Conservation (phyloP, 106 monocot genomes). For the Allium fistulosum region DNA sequence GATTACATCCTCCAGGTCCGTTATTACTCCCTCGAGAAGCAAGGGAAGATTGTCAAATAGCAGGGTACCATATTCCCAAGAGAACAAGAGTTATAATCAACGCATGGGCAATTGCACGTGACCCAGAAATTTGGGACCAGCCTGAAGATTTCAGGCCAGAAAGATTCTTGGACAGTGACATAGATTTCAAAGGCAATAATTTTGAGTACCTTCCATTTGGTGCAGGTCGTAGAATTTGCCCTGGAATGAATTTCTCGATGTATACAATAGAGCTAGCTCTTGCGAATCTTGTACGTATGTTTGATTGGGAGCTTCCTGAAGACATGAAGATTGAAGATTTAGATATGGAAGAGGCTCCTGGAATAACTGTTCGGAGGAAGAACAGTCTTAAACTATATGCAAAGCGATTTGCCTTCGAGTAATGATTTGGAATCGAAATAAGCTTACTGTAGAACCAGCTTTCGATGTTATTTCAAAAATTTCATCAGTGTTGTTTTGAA, state of each 20-base stretch:
- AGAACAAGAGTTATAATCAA: too few relatives aligned
- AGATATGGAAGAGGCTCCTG: not conserved
- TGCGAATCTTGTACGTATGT: not conserved
- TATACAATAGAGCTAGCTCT: conserved; percentile 1
- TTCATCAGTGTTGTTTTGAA: too few relatives aligned
- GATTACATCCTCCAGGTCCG: conserved; percentile 21
- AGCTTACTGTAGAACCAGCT: too few relatives aligned
- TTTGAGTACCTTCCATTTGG: conserved; percentile 3
- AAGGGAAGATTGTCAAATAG: conserved; percentile 10
- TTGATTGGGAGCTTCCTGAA: conserved; percentile 4
- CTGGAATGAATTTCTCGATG: conserved; percentile 2
- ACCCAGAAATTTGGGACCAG: too few relatives aligned
- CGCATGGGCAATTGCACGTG: too few relatives aligned
- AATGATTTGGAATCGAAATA: too few relatives aligned
- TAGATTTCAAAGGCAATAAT: too few relatives aligned
- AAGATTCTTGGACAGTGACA: too few relatives aligned
- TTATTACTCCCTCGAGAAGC: conserved; percentile 17
- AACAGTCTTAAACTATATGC: not conserved
- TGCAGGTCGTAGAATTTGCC: conserved; percentile 6
- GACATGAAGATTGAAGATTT: not conserved
- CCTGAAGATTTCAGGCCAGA: too few relatives aligned
- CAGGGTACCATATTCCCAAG: conserved; percentile 12
- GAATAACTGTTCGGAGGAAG: not conserved
- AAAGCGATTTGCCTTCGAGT: too few relatives aligned
- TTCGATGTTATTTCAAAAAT: too few relatives aligned